Evolutionary conservation across 2,329 filamentous ascomycete species (phyloP).

Genomic region (Fusarium hostae): DNA sequence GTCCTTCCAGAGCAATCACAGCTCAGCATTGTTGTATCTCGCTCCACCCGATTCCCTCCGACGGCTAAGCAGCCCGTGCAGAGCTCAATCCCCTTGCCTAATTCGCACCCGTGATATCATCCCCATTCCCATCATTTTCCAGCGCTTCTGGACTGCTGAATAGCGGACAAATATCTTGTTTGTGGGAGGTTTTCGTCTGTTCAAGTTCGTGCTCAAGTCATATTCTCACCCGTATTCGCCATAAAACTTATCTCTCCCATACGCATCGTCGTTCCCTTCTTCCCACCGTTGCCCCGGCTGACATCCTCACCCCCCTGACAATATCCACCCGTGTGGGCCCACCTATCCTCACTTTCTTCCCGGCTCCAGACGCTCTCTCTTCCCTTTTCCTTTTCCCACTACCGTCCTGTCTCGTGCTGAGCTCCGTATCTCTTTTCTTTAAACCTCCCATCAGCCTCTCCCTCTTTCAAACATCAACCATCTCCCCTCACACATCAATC

Average conservation of each 20-base stretch:
- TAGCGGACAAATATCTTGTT: not conserved
- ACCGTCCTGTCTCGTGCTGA: constrained; percentile 49
- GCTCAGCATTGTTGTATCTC: constrained; percentile 42
- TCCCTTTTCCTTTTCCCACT: constrained; percentile 55
- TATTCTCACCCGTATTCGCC: constrained; percentile 35
- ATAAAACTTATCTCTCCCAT: constrained; percentile 48
- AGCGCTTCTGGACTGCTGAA: constrained; percentile 17
- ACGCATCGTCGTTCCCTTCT: constrained; percentile 44
- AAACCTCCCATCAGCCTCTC: constrained; percentile 49
- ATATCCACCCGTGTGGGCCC: constrained; percentile 50
- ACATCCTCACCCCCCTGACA: constrained; percentile 48
- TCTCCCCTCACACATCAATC: constrained; percentile 61
- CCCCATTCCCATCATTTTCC: constrained; percentile 21
- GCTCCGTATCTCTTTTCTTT: constrained; percentile 50
- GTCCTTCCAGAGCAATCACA: constrained; percentile 45
- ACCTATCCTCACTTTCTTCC: constrained; percentile 51
- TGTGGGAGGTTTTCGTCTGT: constrained; percentile 3
- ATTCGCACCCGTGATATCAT: constrained; percentile 45
- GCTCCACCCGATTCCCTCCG: constrained; percentile 52
- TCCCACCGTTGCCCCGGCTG: constrained; percentile 51
- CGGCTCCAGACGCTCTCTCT: constrained; percentile 53
- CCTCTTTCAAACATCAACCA: constrained; percentile 45
- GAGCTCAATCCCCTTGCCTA: constrained; percentile 34
- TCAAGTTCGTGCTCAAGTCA: constrained; percentile 13
- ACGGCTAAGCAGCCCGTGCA: constrained; percentile 46